Evolutionary conservation across 768 basidiomycete species (phyloP).

Genomic region (Chiua virens): DNA sequence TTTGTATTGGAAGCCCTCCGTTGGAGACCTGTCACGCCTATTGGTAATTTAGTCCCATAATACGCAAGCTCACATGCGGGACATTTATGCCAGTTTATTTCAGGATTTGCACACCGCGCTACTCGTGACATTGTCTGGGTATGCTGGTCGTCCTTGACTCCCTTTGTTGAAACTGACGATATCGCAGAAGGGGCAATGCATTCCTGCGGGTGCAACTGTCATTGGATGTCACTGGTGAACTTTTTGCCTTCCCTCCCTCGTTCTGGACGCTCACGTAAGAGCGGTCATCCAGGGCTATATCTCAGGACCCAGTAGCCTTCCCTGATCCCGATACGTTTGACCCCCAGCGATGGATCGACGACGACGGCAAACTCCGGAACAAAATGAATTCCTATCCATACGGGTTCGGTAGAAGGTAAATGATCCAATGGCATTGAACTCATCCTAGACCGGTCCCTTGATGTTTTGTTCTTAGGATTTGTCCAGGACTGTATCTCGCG

Average conservation of each 20-base stretch:
- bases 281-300: slow-evolving; percentile 16
- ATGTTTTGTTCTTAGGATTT: slow-evolving; percentile 40
- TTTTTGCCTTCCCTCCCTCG: background rate
- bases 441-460: background rate
- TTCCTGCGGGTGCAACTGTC: slow-evolving; percentile 24
- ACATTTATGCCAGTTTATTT: background rate
- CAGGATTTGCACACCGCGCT: slow-evolving; percentile 57
- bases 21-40: too few relatives aligned
- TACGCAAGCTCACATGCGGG: too few relatives aligned
- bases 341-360: slow-evolving; percentile 52
- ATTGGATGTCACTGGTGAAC: slow-evolving; percentile 19
- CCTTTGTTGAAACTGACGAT: slow-evolving; percentile 36
- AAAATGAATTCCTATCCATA: slow-evolving; percentile 47
- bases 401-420: slow-evolving; percentile 48
- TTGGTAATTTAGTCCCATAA: slow-evolving; percentile 13
- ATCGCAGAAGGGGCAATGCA: slow-evolving; percentile 18
- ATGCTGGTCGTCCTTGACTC: background rate
- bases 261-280: background rate
- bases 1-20: too few relatives aligned
- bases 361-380: slow-evolving; percentile 41
- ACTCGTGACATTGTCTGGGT: slow-evolving; percentile 66
- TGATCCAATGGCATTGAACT: background rate
- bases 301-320: slow-evolving; percentile 22
- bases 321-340: slow-evolving; percentile 47
- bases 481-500: slow-evolving; percentile 59